Evolutionary conservation across 2,329 filamentous ascomycete genomes (phyloP).

Genomic region (Plectosphaerella sp.): DNA sequence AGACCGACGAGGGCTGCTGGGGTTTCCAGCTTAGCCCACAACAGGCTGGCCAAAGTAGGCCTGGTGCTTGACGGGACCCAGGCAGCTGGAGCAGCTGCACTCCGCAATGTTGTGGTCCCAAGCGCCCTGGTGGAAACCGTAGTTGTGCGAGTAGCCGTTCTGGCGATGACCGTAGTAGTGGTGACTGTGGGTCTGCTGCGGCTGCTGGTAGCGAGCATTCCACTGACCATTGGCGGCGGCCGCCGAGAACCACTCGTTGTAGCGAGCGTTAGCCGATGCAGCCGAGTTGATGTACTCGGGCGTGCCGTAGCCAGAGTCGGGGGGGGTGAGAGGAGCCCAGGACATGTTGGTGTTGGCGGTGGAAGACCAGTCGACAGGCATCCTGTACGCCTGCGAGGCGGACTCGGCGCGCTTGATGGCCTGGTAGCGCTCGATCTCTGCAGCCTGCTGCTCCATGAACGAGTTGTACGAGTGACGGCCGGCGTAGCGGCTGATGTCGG

Average conservation of each 20-base stretch:
- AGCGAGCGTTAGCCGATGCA: constrained; percentile 48
- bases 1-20: background rate
- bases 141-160: constrained; percentile 33
- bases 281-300: constrained; percentile 55
- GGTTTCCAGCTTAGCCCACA: constrained; percentile 37
- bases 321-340: constrained; percentile 48
- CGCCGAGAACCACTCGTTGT: constrained; percentile 52
- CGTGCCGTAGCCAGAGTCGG: constrained; percentile 58
- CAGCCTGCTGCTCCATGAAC: constrained; percentile 52
- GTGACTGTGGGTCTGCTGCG: constrained; percentile 25
- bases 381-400: constrained; percentile 31
- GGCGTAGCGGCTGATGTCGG: constrained; percentile 22
- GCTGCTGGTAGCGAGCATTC: constrained; percentile 39
- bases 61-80: constrained; percentile 38
- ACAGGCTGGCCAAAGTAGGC: constrained; percentile 53
- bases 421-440: constrained; percentile 47
- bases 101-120: constrained; percentile 50
- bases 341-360: background rate
- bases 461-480: constrained; percentile 32
- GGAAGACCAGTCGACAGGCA: constrained; percentile 10
- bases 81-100: constrained; percentile 44
- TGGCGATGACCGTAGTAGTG: constrained; percentile 31
- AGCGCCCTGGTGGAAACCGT: constrained; percentile 35
- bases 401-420: constrained; percentile 34
- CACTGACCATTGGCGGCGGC: constrained; percentile 37